Conservation (phyloP, 441 rosid species). For the Euphorbia corollata region DNA sequence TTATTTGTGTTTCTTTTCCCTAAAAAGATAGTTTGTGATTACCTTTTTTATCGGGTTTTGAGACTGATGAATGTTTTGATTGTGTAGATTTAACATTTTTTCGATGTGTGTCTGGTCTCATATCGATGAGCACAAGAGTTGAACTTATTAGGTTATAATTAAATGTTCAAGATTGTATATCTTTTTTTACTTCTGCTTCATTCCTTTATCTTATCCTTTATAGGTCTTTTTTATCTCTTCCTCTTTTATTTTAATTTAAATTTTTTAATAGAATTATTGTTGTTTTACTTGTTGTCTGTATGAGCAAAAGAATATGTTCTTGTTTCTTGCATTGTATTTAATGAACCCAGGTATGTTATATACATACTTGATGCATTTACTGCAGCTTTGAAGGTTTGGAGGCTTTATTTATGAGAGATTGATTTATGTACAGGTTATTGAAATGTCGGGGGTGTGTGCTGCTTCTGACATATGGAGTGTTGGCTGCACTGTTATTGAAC, state of each 20-base stretch:
- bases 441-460: constrained; percentile 99
- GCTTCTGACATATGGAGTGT: constrained; percentile 99
- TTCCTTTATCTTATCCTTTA: neutral
- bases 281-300: neutral
- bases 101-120: neutral
- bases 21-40: neutral
- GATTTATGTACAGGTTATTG: constrained; percentile 72
- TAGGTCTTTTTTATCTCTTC: neutral
- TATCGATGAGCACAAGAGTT: neutral
- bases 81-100: neutral
- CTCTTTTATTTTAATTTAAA: too few species aligned
- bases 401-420: constrained; percentile 20
- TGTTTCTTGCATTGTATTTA: neutral
- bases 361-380: neutral
- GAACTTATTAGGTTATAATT: too few species aligned
- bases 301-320: neutral
- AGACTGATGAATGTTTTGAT: neutral
- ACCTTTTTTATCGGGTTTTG: neutral
- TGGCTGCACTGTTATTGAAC: constrained; percentile 98
- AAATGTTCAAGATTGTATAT: neutral
- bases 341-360: neutral
- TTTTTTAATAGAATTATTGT: neutral
- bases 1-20: neutral
- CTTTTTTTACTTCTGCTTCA: neutral
- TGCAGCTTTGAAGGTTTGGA: constrained; percentile 12